Conservation (phyloP, 768 basidiomycete species). For the Cyclocybe cylindracea region DNA sequence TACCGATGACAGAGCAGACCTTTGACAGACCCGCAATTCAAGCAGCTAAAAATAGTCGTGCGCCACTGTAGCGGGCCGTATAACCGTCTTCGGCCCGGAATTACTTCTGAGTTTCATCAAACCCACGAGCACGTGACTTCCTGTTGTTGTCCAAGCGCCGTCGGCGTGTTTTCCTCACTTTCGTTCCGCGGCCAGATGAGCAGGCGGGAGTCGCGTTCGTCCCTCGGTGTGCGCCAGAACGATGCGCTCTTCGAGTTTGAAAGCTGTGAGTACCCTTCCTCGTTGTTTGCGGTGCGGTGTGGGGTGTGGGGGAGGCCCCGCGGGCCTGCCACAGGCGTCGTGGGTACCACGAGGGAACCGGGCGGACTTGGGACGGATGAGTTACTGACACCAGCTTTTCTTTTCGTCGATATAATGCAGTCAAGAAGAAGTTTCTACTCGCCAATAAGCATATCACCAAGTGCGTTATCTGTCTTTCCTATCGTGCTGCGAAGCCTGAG, state of each 20-base stretch:
- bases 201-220: conserved; percentile 65
- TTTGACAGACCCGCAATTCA: no score
- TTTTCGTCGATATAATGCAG: conserved; percentile 39
- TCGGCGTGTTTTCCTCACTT: background rate
- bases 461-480: conserved; percentile 41
- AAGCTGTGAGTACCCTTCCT: conserved; percentile 59
- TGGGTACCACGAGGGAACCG: no score
- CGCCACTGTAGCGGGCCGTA: no score
- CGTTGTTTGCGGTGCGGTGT: background rate
- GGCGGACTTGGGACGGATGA: no score
- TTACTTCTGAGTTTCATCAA: background rate
- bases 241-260: conserved; percentile 85
- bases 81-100: background rate
- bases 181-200: conserved; percentile 34
- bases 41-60: no score
- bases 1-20: no score
- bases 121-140: background rate
- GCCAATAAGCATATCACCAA: conserved; percentile 93
- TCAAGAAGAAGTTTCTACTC: conserved; percentile 91
- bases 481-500: background rate
- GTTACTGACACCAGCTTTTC: conserved; percentile 17
- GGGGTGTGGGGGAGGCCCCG: no score
- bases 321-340: no score
- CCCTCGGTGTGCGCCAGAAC: conserved; percentile 66
- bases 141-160: background rate